Base-by-base conservation (phyloP, 2,329 filamentous ascomycete species). In the Xylariaceae sp. region DNA sequence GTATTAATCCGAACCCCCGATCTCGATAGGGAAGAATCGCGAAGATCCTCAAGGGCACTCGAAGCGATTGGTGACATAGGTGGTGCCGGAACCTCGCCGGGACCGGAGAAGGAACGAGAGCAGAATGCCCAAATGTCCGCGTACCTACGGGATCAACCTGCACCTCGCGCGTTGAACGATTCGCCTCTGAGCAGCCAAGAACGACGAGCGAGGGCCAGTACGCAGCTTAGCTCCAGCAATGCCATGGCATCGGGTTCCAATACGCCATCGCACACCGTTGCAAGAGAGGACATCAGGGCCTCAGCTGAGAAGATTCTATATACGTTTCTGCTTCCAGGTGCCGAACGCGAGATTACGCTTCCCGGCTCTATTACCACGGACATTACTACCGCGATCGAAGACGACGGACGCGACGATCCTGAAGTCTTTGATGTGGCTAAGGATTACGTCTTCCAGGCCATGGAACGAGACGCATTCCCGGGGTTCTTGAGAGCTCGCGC, bases 291-390 rank as follows among this genome's bases (percentile, higher is more conserved):
- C 67, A 91, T 99, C 63, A 84, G 91, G 53, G 88, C 91, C 9
- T 96, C 90, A 2, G 95, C 95, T 0, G 94, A 97, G 75, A 96
- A 96, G 79, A 96, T 99, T 47, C 80, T 99, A n/a, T 99, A 96
- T 74, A 97, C 92, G 1, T 99, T 94, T 68, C 79, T 99, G 5
- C 83, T 99, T 1, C 91, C 92, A 0, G 92, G 91, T n/a, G 89
- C 94, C 0, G 94, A 99, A 74, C 85, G 95, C 63, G 94, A 99
- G 72, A 97, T 99, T 62, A 91, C 92, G 44, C 81, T 99, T 5
- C 92, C 94, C 0, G 87, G 92, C 57, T 85, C 85, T 32, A 96
- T 97, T 67, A 87, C 92, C 0, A 81, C 88, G 51, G 86, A 92
- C 21, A 92, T 97, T 55, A 95, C 91, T 37, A 80, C 85, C 18